phyloP scores from a whole-genome alignment of 768 basidiomycete genomes.

The Gymnopilus dilepis region DNA sequence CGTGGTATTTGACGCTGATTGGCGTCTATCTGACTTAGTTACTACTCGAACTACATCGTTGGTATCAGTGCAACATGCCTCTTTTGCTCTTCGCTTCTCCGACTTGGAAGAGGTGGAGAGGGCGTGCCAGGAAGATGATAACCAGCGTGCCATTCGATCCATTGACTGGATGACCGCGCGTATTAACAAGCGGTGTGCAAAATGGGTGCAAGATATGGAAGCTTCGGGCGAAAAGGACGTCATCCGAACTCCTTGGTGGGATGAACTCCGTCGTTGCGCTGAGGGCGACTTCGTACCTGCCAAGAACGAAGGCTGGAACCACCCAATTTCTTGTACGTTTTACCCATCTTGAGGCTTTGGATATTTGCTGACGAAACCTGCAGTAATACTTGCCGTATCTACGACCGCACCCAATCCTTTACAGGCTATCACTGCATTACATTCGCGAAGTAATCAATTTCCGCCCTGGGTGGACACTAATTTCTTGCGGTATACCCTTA shows the following conservation, averaged over 20 bases:
- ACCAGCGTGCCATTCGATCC: slow-evolving; percentile 76
- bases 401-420: slow-evolving; percentile 83
- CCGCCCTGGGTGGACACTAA: slow-evolving; percentile 84
- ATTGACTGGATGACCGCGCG: slow-evolving; percentile 87
- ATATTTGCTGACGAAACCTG: slow-evolving; percentile 6
- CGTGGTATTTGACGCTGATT: background rate
- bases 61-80: slow-evolving; percentile 68
- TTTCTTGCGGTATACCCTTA: slow-evolving; percentile 73
- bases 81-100: slow-evolving; percentile 82
- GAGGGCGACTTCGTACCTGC: slow-evolving; percentile 80
- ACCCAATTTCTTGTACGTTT: slow-evolving; percentile 77
- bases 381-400: slow-evolving; percentile 84
- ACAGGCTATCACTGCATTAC: slow-evolving; percentile 78
- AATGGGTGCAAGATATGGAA: slow-evolving; percentile 76
- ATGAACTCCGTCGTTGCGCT: slow-evolving; percentile 76
- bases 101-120: slow-evolving; percentile 73
- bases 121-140: slow-evolving; percentile 80
- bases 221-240: slow-evolving; percentile 45
- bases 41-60: slow-evolving; percentile 80
- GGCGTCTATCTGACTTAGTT: slow-evolving; percentile 49
- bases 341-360: slow-evolving; percentile 12
- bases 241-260: slow-evolving; percentile 83
- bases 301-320: slow-evolving; percentile 83
- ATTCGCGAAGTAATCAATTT: slow-evolving; percentile 67
- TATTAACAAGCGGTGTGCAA: slow-evolving; percentile 61